Percentiles rank a stretch among this genome's conserved stretches.
These are phyloP conservation scores for Oidium heveae DNA, from an alignment of 2,329 filamentous ascomycete genomes.

Conservation along the genomic window DNA sequence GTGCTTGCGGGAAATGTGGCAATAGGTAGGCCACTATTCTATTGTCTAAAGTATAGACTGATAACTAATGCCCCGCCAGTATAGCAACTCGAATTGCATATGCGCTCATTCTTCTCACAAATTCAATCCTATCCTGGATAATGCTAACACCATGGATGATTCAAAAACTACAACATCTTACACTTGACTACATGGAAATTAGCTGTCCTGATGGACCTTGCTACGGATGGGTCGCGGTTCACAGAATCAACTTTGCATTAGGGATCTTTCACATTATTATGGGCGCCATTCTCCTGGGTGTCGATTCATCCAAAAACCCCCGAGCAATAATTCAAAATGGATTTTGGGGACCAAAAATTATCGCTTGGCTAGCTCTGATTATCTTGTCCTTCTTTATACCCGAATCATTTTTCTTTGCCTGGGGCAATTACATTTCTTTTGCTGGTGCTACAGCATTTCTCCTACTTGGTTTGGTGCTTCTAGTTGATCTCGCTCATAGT, in stretches of 20 bases:
- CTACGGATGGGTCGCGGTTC: conserved; percentile 86
- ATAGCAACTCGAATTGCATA: conserved; percentile 95
- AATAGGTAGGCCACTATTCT: conserved; percentile 39
- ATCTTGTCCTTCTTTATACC: conserved; percentile 90
- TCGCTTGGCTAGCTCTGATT: conserved; percentile 67
- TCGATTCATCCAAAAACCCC: conserved; percentile 64
- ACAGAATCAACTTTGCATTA: conserved; percentile 93
- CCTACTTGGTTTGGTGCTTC: conserved; percentile 67
- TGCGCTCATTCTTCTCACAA: conserved; percentile 78
- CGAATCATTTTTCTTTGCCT: conserved; percentile 80
- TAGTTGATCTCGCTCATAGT: conserved; percentile 85
- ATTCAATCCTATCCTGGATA: conserved; percentile 93
- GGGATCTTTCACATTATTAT: conserved; percentile 81
- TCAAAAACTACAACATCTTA: conserved; percentile 77
- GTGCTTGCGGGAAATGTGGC: conserved; percentile 85
- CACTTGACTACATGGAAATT: conserved; percentile 88
- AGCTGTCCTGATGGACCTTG: conserved; percentile 76
- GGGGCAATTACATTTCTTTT: conserved; percentile 84
- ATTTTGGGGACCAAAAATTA: conserved; percentile 94
- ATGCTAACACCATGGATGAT: conserved; percentile 99
- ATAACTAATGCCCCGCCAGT: conserved; percentile 20
- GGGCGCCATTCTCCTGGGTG: conserved; percentile 62
- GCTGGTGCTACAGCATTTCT: conserved; percentile 80
- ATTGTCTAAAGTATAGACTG: neutral
- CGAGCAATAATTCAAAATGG: conserved; percentile 83